Conservation (phyloP, 306 rosid species). For the Ochetophila trinervis region DNA sequence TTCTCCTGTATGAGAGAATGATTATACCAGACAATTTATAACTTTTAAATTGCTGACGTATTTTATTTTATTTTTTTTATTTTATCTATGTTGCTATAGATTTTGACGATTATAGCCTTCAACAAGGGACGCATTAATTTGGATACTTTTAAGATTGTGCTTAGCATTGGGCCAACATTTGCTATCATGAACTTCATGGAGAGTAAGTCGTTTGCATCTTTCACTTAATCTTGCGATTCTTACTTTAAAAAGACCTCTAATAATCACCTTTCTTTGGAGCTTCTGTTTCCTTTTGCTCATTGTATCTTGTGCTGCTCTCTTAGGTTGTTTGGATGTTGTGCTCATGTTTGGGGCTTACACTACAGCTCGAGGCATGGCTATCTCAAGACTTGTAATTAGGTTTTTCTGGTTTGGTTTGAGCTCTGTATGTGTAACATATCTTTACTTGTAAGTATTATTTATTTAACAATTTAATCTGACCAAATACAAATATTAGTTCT, state of each 20-base stretch:
- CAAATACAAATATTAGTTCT: conserved; percentile 11
- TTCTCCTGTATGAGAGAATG: too few species aligned
- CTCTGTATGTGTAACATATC: conserved; percentile 65
- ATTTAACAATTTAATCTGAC: conserved; percentile 1
- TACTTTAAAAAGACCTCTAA: conserved; percentile 2
- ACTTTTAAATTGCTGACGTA: conserved; percentile 16
- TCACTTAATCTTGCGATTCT: conserved; percentile 9
- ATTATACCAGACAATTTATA: too few species aligned
- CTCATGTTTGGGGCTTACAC: conserved; percentile 94
- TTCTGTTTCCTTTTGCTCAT: conserved; percentile 11
- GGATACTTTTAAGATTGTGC: conserved; percentile 65
- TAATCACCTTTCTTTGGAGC: conserved; percentile 1
- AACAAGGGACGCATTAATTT: conserved; percentile 43
- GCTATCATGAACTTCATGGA: conserved; percentile 82
- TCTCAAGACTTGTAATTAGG: conserved; percentile 87
- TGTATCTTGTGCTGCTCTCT: conserved; percentile 16
- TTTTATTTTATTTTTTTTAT: too few species aligned
- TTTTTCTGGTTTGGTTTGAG: conserved; percentile 88
- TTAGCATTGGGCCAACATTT: conserved; percentile 90
- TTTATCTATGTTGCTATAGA: conserved; percentile 45
- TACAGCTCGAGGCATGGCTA: conserved; percentile 96
- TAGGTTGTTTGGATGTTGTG: conserved; percentile 79
- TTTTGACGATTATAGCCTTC: conserved; percentile 83
- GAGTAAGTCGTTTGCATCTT: conserved; percentile 46
- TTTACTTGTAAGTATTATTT: conserved; percentile 67